These are phyloP conservation scores for Eucalyptus camaldulensis DNA, from an alignment of 345 rosid genomes.

Conservation along the genomic window DNA sequence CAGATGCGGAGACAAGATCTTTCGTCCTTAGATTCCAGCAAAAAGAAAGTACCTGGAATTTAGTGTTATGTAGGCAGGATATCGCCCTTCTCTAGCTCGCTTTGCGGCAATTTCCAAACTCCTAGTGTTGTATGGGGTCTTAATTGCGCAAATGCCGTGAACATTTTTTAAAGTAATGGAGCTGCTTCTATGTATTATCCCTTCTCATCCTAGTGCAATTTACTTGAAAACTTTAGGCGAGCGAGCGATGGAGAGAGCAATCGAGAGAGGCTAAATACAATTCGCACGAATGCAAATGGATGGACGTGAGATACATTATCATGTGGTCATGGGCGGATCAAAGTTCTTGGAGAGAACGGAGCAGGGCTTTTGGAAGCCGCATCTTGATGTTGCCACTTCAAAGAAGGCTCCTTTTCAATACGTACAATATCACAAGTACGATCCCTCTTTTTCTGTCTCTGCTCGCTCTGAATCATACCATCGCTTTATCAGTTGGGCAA, in stretches of 20 bases:
- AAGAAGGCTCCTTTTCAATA: not conserved
- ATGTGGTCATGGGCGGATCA: not conserved
- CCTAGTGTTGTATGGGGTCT: not conserved
- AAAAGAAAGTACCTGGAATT: not conserved
- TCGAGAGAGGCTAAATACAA: not conserved
- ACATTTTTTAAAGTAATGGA: not conserved
- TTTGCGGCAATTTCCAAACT: not conserved
- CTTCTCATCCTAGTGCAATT: not conserved
- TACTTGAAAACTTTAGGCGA: not conserved
- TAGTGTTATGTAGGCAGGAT: not conserved
- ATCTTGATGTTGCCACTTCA: not conserved
- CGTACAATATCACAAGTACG: not conserved
- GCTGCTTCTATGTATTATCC: not conserved
- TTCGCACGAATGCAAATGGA: not conserved
- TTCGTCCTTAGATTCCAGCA: slow-evolving; percentile 13
- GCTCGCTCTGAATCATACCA: not conserved
- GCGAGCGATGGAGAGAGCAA: not conserved
- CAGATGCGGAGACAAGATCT: slow-evolving; percentile 47
- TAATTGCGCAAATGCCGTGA: not conserved
- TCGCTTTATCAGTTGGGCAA: not conserved
- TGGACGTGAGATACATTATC: not conserved
- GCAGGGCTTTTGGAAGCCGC: not conserved
- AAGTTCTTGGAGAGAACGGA: not conserved
- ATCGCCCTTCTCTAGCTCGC: not conserved
- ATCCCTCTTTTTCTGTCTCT: not conserved